phyloP scores from a whole-genome alignment of 1,284 basidiomycete genomes.

The Erythrobasidium hasegawianum region DNA sequence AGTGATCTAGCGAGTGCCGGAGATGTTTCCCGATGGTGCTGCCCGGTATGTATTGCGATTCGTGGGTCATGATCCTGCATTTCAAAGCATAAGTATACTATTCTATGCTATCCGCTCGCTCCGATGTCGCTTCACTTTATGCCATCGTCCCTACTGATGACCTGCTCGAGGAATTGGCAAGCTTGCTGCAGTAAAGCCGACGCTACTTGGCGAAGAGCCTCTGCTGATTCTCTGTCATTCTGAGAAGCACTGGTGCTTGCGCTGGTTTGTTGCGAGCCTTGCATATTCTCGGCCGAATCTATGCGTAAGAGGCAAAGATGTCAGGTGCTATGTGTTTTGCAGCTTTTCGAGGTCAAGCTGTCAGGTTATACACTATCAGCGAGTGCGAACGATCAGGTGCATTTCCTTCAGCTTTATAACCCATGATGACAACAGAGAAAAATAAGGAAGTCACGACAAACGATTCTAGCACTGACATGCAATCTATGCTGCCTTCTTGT shows the following conservation, averaged over 20 bases:
- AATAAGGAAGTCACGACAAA: too few relatives aligned
- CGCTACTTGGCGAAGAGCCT: constrained; percentile 18
- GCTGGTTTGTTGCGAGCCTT: too few relatives aligned
- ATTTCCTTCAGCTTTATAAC: too few relatives aligned
- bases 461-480: too few relatives aligned
- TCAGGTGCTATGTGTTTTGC: too few relatives aligned
- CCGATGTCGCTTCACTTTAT: constrained; percentile 8
- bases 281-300: too few relatives aligned
- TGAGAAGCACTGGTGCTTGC: too few relatives aligned
- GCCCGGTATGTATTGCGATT: constrained; percentile 21
- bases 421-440: too few relatives aligned
- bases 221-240: constrained; percentile 11
- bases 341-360: too few relatives aligned
- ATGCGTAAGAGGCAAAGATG: too few relatives aligned
- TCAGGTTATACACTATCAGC: too few relatives aligned
- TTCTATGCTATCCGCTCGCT: background rate
- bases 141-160: constrained; percentile 17
- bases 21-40: constrained; percentile 31
- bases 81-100: background rate
- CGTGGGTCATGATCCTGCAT: constrained; percentile 24
- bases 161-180: constrained; percentile 12
- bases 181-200: constrained; percentile 27
- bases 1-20: constrained; percentile 27
- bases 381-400: too few relatives aligned
- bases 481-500: constrained; percentile 14